Percentiles rank a stretch among this genome's conserved stretches.
Conservation (phyloP, 306 rosid species). For the Myrica gale region DNA sequence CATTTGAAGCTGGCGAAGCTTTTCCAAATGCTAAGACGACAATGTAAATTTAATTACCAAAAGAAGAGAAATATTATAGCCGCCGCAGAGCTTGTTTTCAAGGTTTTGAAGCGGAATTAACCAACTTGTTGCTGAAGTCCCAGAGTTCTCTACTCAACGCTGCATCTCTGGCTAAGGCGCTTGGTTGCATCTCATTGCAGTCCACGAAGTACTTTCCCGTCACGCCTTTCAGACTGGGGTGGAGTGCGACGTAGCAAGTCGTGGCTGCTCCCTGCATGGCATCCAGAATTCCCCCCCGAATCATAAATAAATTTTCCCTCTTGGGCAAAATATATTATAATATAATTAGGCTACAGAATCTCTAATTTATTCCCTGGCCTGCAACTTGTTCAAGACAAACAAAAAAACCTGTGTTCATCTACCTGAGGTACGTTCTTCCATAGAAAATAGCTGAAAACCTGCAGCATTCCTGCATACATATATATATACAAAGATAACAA, state of each 20-base stretch:
- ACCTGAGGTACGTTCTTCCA: constrained; percentile 96
- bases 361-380: too few relatives aligned
- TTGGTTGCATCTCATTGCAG: constrained; percentile 67
- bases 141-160: constrained; percentile 57
- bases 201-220: constrained; percentile 69
- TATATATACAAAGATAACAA: background rate
- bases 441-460: constrained; percentile 53
- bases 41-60: too few relatives aligned
- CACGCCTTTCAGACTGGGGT: constrained; percentile 70
- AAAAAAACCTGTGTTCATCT: background rate
- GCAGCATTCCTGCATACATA: constrained; percentile 47
- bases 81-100: constrained; percentile 8
- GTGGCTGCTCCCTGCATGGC: constrained; percentile 77
- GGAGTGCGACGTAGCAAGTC: constrained; percentile 75
- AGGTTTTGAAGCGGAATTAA: constrained; percentile 41
- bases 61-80: too few relatives aligned
- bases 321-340: too few relatives aligned
- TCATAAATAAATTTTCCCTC: too few relatives aligned
- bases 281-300: too few relatives aligned
- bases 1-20: too few relatives aligned
- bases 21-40: too few relatives aligned
- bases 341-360: too few relatives aligned
- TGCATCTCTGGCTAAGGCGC: constrained; percentile 47
- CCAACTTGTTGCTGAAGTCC: constrained; percentile 79
- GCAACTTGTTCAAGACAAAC: too few relatives aligned